A percentile compares a stretch with the other conserved stretches of the same genome.
Evolutionary conservation across 148 eudicot species (phyloP).

Genomic region (Rhododendron mucronatum): DNA sequence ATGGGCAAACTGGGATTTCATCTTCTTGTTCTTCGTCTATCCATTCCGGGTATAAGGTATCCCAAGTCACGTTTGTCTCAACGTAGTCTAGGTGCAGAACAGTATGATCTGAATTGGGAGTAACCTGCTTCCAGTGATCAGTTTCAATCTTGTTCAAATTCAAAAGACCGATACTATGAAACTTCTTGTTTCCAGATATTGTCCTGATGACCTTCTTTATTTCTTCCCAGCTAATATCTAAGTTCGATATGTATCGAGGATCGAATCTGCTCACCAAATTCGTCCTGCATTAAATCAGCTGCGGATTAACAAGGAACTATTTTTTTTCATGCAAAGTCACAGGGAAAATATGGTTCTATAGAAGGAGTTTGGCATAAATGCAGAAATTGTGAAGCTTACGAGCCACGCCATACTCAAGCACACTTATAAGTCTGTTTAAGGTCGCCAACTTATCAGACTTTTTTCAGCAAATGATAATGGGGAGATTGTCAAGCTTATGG

Average conservation of each 20-base stretch:
- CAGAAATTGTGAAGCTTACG: background rate
- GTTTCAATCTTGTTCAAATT: conserved; percentile 56
- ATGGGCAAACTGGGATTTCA: conserved; percentile 54
- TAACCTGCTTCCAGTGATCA: conserved; percentile 35
- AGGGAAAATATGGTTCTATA: background rate
- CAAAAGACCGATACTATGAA: conserved; percentile 50
- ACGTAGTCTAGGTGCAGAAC: conserved; percentile 41
- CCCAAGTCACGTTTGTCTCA: conserved; percentile 54
- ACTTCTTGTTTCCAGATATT: conserved; percentile 23
- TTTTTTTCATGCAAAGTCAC: background rate
- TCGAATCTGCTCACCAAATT: conserved; percentile 48
- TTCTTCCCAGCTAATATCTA: conserved; percentile 59
- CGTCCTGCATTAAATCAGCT: conserved; percentile 23
- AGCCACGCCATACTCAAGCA: background rate
- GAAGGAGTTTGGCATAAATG: background rate
- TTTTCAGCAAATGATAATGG: background rate
- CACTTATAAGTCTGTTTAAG: background rate
- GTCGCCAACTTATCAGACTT: background rate
- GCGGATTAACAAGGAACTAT: background rate
- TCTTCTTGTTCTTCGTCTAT: conserved; percentile 83
- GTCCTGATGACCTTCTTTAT: conserved; percentile 32
- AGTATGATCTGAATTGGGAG: conserved; percentile 38
- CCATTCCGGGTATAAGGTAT: conserved; percentile 74
- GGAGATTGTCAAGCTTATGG: background rate
- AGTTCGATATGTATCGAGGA: conserved; percentile 53